phyloP scores from a whole-genome alignment of 805 yeast genomes.

The Starmerella cellae region DNA sequence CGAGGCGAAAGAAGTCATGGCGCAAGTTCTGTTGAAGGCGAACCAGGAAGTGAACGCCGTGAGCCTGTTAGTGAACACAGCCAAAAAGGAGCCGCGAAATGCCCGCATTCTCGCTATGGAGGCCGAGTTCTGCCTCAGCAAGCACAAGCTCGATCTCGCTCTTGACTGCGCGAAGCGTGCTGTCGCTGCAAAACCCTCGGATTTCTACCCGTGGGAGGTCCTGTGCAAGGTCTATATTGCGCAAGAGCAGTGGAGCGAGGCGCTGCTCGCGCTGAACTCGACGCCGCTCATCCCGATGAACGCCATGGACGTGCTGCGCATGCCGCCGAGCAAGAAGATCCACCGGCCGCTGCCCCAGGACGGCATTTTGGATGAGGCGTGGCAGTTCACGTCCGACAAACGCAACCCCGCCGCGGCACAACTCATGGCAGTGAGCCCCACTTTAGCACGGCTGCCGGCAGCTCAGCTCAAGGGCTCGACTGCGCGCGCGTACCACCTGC shows the following conservation, averaged over 20 bases:
- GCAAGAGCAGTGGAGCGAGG: slow-evolving; percentile 41
- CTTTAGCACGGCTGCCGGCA: slow-evolving; percentile 39
- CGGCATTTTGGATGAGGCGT: slow-evolving; percentile 39
- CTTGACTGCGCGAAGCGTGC: slow-evolving; percentile 45
- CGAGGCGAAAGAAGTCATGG: slow-evolving; percentile 37
- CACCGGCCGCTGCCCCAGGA: slow-evolving; percentile 42
- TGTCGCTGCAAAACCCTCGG: slow-evolving; percentile 58
- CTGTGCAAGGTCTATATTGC: slow-evolving; percentile 49
- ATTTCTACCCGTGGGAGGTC: slow-evolving; percentile 58
- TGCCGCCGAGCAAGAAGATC: slow-evolving; percentile 34
- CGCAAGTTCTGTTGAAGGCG: slow-evolving; percentile 31
- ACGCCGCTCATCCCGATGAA: slow-evolving; percentile 52
- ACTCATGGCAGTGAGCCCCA: slow-evolving; percentile 29
- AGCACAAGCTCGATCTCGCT: slow-evolving; percentile 44
- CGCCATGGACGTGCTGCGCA: slow-evolving; percentile 34
- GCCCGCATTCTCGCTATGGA: slow-evolving; percentile 50
- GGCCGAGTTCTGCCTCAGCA: slow-evolving; percentile 46
- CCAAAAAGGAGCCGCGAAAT: slow-evolving; percentile 37
- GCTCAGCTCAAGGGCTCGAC: slow-evolving; percentile 42
- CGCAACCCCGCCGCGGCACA: slow-evolving; percentile 20
- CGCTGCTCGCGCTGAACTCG: slow-evolving; percentile 56
- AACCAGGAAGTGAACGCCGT: slow-evolving; percentile 41
- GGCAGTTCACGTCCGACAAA: slow-evolving; percentile 30
- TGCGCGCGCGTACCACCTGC: slow-evolving; percentile 49
- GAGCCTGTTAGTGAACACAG: slow-evolving; percentile 30